Conservation (phyloP, 1,139 yeast genomes). For the Nakaseomyces delphensis region DNA sequence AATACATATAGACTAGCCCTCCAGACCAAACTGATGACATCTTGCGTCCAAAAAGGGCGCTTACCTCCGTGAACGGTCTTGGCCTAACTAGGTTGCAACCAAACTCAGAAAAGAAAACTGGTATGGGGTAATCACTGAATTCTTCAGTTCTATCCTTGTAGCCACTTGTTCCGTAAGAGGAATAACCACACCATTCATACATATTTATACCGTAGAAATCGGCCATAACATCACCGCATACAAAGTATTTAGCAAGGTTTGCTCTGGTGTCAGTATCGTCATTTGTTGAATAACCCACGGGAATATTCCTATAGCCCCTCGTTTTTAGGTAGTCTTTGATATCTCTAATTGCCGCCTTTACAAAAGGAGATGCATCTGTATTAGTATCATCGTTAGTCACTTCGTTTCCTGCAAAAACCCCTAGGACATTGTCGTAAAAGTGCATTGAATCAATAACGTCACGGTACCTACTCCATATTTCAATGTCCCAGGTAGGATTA, state of each 20-base stretch:
- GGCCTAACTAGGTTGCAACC: constrained; percentile 50
- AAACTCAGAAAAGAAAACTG: constrained; percentile 53
- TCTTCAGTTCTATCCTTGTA: constrained; percentile 47
- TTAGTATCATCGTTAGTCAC: constrained; percentile 45
- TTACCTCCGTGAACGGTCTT: constrained; percentile 61
- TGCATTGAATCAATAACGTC: constrained; percentile 45
- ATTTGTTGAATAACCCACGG: constrained; percentile 55
- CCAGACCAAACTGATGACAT: constrained; percentile 88
- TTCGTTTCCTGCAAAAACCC: constrained; percentile 57
- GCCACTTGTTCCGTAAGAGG: constrained; percentile 48
- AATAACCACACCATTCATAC: constrained; percentile 64
- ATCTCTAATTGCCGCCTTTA: constrained; percentile 55
- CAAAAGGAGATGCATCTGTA: constrained; percentile 49
- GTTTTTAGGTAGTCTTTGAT: constrained; percentile 40
- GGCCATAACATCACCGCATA: constrained; percentile 37
- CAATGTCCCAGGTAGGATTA: constrained; percentile 44
- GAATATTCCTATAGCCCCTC: constrained; percentile 41
- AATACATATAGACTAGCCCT: constrained; percentile 85
- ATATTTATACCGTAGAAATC: constrained; percentile 55
- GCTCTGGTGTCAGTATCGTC: constrained; percentile 48
- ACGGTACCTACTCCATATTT: constrained; percentile 59
- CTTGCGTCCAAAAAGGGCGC: constrained; percentile 47
- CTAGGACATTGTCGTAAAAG: constrained; percentile 42
- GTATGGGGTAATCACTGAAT: constrained; percentile 41
- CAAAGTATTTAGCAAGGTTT: constrained; percentile 41